Evolutionary conservation across 768 basidiomycete genomes (phyloP).

Genomic region (Neoboletus magnificus): DNA sequence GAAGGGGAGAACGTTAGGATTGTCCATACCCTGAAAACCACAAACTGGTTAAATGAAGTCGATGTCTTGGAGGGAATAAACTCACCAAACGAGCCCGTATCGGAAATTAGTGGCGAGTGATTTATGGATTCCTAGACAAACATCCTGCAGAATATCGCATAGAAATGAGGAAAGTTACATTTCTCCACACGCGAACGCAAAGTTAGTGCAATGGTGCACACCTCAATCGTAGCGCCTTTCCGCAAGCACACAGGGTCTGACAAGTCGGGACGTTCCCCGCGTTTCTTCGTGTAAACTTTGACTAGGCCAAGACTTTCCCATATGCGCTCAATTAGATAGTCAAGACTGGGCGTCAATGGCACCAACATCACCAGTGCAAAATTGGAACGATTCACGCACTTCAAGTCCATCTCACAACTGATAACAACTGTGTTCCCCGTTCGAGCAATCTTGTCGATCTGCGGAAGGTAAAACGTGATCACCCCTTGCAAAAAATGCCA

Average conservation of each 20-base stretch:
- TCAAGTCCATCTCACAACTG: slow-evolving; percentile 91
- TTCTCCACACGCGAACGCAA: neutral
- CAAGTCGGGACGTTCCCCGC: slow-evolving; percentile 92
- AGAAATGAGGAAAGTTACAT: neutral
- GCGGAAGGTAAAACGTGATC: neutral
- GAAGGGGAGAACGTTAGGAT: neutral
- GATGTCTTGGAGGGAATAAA: slow-evolving; percentile 1
- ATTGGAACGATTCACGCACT: slow-evolving; percentile 44
- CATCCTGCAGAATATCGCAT: slow-evolving; percentile 45
- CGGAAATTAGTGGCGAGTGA: slow-evolving; percentile 89
- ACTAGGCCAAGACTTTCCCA: slow-evolving; percentile 80
- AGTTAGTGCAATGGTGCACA: slow-evolving; percentile 22
- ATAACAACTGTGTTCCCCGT: slow-evolving; percentile 89
- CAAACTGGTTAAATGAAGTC: slow-evolving; percentile 2
- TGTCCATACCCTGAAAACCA: slow-evolving; percentile 25
- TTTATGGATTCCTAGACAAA: slow-evolving; percentile 91
- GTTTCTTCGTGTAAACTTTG: slow-evolving; percentile 96
- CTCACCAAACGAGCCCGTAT: slow-evolving; percentile 90
- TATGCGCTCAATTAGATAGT: slow-evolving; percentile 71
- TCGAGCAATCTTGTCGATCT: slow-evolving; percentile 76
- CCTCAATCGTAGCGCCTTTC: slow-evolving; percentile 91
- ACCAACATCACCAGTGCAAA: neutral
- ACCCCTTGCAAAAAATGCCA: neutral
- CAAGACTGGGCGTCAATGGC: slow-evolving; percentile 43
- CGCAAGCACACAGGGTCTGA: slow-evolving; percentile 87